These are phyloP conservation scores for Globisporangium viniferum DNA, from an alignment of 352 stramenopile genomes.

Conservation along the genomic window DNA sequence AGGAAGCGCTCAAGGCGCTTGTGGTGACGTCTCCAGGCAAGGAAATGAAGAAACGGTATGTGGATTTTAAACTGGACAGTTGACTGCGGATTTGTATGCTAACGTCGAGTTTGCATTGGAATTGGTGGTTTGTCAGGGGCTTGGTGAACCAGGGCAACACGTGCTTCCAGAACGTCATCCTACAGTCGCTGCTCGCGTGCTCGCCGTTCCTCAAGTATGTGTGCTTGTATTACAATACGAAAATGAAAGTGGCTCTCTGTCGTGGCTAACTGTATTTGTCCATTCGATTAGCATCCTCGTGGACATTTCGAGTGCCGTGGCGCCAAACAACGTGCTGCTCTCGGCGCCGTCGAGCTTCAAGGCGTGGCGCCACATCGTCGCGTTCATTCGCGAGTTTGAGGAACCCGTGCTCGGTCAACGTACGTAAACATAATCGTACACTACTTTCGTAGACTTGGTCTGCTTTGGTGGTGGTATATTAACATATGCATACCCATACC, in stretches of 20 bases:
- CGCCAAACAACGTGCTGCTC: slow-evolving; percentile 44
- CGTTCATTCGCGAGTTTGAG: slow-evolving; percentile 80
- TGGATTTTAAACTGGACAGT: background rate
- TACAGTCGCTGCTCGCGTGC: slow-evolving; percentile 79
- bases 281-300: slow-evolving; percentile 43
- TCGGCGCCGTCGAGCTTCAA: slow-evolving; percentile 49
- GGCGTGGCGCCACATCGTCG: slow-evolving; percentile 75
- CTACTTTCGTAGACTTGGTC: no score
- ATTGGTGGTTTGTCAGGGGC: no score
- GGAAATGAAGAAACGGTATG: slow-evolving; percentile 81
- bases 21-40: slow-evolving; percentile 59
- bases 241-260: no score
- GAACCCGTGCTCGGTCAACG: slow-evolving; percentile 66
- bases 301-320: slow-evolving; percentile 53
- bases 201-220: slow-evolving; percentile 79
- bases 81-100: background rate
- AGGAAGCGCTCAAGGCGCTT: slow-evolving; percentile 50
- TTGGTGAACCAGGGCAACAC: slow-evolving; percentile 86
- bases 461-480: background rate
- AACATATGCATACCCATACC: background rate
- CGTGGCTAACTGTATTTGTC: background rate
- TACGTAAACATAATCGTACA: slow-evolving; percentile 21
- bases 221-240: no score
- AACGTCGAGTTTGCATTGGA: no score
- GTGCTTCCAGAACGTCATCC: slow-evolving; percentile 87